Conservation (phyloP, 2,329 filamentous ascomycete genomes). For the Coleophoma crateriformis region DNA sequence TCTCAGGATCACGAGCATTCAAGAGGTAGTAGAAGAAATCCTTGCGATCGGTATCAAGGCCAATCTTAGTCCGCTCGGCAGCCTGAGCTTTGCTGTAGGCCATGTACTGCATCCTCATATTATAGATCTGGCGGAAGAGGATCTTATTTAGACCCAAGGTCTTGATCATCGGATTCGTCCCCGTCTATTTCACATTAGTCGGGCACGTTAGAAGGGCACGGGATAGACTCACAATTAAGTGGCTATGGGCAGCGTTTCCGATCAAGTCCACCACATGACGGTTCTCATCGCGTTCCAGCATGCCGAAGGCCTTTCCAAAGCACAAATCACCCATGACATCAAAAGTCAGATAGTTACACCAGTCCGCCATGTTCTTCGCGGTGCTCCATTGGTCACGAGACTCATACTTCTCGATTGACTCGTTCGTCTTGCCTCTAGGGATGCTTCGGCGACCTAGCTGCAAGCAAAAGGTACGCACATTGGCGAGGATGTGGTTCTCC, state of each 20-base stretch:
- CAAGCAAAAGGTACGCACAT: slow-evolving; percentile 53
- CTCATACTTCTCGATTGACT: background rate
- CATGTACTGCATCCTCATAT: slow-evolving; percentile 65
- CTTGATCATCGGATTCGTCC: slow-evolving; percentile 65
- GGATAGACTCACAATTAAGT: slow-evolving; percentile 49
- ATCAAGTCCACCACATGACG: slow-evolving; percentile 63
- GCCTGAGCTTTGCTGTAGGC: slow-evolving; percentile 64
- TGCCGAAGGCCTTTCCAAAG: slow-evolving; percentile 44
- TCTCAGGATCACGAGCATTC: slow-evolving; percentile 66
- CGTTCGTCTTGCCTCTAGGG: background rate
- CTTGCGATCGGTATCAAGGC: slow-evolving; percentile 53
- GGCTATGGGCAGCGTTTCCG: slow-evolving; percentile 61
- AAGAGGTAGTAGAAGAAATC: slow-evolving; percentile 75
- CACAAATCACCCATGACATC: slow-evolving; percentile 45
- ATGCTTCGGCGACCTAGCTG: slow-evolving; percentile 31
- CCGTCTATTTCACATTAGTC: slow-evolving; percentile 37
- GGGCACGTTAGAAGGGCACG: background rate
- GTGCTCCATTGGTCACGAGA: slow-evolving; percentile 39
- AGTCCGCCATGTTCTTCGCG: slow-evolving; percentile 53
- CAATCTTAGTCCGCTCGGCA: slow-evolving; percentile 59
- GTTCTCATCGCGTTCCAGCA: slow-evolving; percentile 45
- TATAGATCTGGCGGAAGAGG: slow-evolving; percentile 61
- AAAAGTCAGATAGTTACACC: slow-evolving; percentile 35
- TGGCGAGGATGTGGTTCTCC: slow-evolving; percentile 23
- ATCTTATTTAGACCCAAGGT: slow-evolving; percentile 61